Evolutionary conservation across 768 basidiomycete species (phyloP).

Genomic region (Rhodotorula paludigena): DNA sequence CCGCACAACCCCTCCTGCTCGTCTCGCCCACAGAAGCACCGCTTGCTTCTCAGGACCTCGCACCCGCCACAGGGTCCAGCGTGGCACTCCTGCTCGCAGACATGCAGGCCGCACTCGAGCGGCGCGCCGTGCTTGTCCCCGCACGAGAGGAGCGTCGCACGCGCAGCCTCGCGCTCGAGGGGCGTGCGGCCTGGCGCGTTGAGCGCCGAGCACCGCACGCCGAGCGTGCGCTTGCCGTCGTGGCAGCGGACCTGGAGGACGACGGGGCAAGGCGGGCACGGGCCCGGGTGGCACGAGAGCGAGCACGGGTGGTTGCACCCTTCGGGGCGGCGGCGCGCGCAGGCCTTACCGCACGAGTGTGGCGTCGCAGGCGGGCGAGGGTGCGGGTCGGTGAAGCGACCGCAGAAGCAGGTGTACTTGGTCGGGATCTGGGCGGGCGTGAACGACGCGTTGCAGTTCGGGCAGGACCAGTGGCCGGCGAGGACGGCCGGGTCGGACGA

Average conservation of each 20-base stretch:
- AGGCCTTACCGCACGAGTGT: slow-evolving; percentile 64
- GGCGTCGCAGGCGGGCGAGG: slow-evolving; percentile 59
- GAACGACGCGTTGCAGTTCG: slow-evolving; percentile 74
- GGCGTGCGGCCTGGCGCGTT: slow-evolving; percentile 37
- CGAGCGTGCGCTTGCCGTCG: slow-evolving; percentile 61
- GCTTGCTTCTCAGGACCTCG: slow-evolving; percentile 53
- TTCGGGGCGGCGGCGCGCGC: slow-evolving; percentile 49
- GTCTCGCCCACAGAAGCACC: slow-evolving; percentile 78
- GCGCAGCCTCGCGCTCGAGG: slow-evolving; percentile 6
- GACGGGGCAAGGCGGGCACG: slow-evolving; percentile 87
- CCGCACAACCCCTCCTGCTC: slow-evolving; percentile 63
- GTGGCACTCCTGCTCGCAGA: slow-evolving; percentile 68
- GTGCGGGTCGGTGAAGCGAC: slow-evolving; percentile 65
- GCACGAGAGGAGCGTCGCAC: slow-evolving; percentile 55
- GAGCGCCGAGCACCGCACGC: slow-evolving; percentile 58
- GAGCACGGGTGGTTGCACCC: slow-evolving; percentile 77
- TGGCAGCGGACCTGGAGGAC: slow-evolving; percentile 71
- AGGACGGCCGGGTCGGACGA: slow-evolving; percentile 51
- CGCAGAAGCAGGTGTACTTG: slow-evolving; percentile 73
- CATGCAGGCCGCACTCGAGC: slow-evolving; percentile 53
- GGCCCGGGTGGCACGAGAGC: slow-evolving; percentile 77
- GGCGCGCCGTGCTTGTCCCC: slow-evolving; percentile 52
- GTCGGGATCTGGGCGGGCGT: slow-evolving; percentile 25
- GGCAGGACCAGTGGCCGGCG: slow-evolving; percentile 83
- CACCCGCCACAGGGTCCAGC: slow-evolving; percentile 69